These are phyloP conservation scores for Neopestalotiopsis rosae DNA, from an alignment of 2,329 filamentous ascomycete genomes.

Conservation along the genomic window DNA sequence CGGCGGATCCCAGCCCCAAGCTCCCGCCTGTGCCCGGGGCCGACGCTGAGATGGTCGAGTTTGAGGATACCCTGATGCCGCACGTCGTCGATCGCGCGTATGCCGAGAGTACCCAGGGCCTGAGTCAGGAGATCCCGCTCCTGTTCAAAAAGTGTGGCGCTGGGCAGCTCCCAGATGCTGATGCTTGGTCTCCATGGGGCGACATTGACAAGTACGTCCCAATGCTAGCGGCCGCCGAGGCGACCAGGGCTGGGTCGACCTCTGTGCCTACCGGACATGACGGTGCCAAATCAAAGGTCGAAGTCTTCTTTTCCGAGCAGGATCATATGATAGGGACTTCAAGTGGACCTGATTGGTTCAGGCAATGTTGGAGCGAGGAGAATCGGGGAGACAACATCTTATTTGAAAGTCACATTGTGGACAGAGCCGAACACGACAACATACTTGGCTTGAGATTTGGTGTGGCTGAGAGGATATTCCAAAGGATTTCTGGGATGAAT, in stretches of 20 bases:
- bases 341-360: conserved; percentile 24
- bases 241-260: background rate
- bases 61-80: conserved; percentile 22
- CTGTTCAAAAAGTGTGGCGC: conserved; percentile 23
- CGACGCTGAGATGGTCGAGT: conserved; percentile 21
- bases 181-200: conserved; percentile 27
- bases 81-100: conserved; percentile 20
- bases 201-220: conserved; percentile 29
- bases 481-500: conserved; percentile 8
- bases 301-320: conserved; percentile 28
- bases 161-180: conserved; percentile 11
- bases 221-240: conserved; percentile 24
- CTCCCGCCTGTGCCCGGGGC: conserved; percentile 19
- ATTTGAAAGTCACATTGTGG: conserved; percentile 23
- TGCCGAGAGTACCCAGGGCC: conserved; percentile 22
- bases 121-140: conserved; percentile 27
- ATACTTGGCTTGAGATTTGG: conserved; percentile 26
- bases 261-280: background rate
- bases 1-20: background rate
- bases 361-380: conserved; percentile 27
- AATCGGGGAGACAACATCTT: conserved; percentile 25
- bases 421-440: conserved; percentile 26
- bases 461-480: conserved; percentile 25
- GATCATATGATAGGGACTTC: conserved; percentile 29
- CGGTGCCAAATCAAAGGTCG: conserved; percentile 20